A percentile compares a stretch with the other conserved stretches of the same genome.
These are phyloP conservation scores for Ceratocystis huliohia DNA, from an alignment of 2,329 filamentous ascomycete species.

Conservation along the genomic window DNA sequence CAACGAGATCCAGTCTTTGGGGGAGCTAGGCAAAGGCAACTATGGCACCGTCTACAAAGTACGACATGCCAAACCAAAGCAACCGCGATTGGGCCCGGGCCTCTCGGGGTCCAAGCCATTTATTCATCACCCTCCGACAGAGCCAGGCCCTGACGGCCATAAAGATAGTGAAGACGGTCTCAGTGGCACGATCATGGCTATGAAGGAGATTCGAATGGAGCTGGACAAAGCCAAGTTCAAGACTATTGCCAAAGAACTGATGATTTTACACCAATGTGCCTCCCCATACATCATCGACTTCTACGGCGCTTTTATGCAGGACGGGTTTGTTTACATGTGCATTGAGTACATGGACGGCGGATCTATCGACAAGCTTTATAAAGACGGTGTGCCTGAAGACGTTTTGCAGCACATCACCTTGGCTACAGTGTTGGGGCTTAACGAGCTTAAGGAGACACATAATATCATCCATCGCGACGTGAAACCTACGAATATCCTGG, in stretches of 20 bases:
- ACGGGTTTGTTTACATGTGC: slow-evolving; percentile 97
- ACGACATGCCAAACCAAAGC: slow-evolving; percentile 57
- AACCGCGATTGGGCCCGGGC: slow-evolving; percentile 47
- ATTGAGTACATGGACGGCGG: slow-evolving; percentile 99
- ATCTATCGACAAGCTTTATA: slow-evolving; percentile 91
- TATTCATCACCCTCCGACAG: slow-evolving; percentile 30
- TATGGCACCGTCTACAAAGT: slow-evolving; percentile 98
- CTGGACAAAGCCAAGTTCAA: slow-evolving; percentile 94
- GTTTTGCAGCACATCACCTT: slow-evolving; percentile 84
- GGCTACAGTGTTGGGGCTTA: slow-evolving; percentile 80
- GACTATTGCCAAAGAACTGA: slow-evolving; percentile 93
- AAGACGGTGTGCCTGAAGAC: slow-evolving; percentile 75
- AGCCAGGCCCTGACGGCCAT: slow-evolving; percentile 24
- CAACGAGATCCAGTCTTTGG: slow-evolving; percentile 85
- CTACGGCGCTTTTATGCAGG: slow-evolving; percentile 97
- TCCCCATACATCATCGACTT: slow-evolving; percentile 98
- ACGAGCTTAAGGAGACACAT: slow-evolving; percentile 89
- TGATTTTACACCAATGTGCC: slow-evolving; percentile 87
- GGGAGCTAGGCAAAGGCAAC: slow-evolving; percentile 93
- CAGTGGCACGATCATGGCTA: slow-evolving; percentile 82
- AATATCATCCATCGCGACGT: slow-evolving; percentile 99
- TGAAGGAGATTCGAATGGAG: slow-evolving; percentile 96
- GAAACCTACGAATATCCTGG: slow-evolving; percentile 95
- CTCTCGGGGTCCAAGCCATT: slow-evolving; percentile 35
- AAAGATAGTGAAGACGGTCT: slow-evolving; percentile 28